Percentiles rank a stretch among this genome's conserved stretches.
phyloP scores from a whole-genome alignment of 345 rosid genomes.

The Balakata baccata region DNA sequence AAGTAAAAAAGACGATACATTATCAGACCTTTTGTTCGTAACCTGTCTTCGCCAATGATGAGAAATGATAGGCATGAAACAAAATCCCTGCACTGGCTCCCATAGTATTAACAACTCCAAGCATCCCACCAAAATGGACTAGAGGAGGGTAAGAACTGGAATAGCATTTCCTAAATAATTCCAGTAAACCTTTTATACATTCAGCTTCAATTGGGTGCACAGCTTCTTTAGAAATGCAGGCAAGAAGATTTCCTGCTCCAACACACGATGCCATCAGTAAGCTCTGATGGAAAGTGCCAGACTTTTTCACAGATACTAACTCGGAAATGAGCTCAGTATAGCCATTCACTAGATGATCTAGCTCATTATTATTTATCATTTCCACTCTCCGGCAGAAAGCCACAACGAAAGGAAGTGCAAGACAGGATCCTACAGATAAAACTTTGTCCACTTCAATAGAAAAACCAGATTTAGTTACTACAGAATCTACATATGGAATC shows the following conservation, averaged over 20 bases:
- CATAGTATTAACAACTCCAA: constrained; percentile 76
- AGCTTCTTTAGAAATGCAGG: constrained; percentile 67
- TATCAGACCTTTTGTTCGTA: constrained; percentile 49
- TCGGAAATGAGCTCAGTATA: constrained; percentile 65
- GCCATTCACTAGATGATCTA: constrained; percentile 49
- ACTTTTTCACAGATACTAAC: constrained; percentile 52
- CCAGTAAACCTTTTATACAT: constrained; percentile 49
- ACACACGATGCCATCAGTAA: constrained; percentile 75
- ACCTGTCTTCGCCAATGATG: constrained; percentile 30
- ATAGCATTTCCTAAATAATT: constrained; percentile 70
- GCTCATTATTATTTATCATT: constrained; percentile 57
- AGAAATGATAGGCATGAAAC: constrained; percentile 42
- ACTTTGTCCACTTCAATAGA: constrained; percentile 36
- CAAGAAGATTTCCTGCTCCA: constrained; percentile 78
- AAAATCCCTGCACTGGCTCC: constrained; percentile 82
- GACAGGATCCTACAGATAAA: constrained; percentile 75
- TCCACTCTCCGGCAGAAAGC: constrained; percentile 80
- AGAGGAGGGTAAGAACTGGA: constrained; percentile 55
- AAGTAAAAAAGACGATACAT: constrained; percentile 5
- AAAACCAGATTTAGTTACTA: constrained; percentile 34
- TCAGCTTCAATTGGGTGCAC: constrained; percentile 57
- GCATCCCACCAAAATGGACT: constrained; percentile 77
- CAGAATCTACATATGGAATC: constrained; percentile 56
- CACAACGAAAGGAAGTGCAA: constrained; percentile 65
- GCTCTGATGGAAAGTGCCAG: constrained; percentile 58